phyloP scores from a whole-genome alignment of 106 monocot genomes.

The Cymbidium sinense region DNA sequence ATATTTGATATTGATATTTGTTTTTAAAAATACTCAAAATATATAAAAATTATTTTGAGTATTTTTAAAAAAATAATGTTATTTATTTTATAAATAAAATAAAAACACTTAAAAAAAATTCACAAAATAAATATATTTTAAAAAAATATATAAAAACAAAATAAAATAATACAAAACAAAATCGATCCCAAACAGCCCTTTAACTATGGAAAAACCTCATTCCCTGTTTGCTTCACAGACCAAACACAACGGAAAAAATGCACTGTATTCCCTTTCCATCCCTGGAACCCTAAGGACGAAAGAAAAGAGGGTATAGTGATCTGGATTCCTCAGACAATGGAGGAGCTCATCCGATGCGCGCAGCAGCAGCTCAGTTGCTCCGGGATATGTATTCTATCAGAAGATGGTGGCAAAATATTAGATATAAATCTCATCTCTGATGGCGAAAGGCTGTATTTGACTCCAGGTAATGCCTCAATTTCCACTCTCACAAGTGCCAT shows the following conservation, averaged over 20 bases:
- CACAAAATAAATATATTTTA: no score
- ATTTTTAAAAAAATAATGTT: no score
- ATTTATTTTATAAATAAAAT: no score
- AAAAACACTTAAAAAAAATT: no score
- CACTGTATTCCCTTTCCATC: slow-evolving; percentile 81
- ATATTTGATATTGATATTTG: no score
- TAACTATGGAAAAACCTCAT: no score
- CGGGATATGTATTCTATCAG: slow-evolving; percentile 43
- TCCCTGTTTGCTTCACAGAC: slow-evolving; percentile 17
- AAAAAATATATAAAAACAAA: no score
- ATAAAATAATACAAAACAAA: no score
- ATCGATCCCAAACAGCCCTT: no score
- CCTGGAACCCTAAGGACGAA: slow-evolving; percentile 44
- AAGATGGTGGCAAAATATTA: slow-evolving; percentile 63
- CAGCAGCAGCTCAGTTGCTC: slow-evolving; percentile 38
- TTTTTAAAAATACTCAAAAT: no score
- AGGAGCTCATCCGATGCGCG: slow-evolving; percentile 51
- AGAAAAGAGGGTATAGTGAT: slow-evolving; percentile 68
- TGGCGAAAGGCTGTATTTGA: slow-evolving; percentile 58
- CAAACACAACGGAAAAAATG: slow-evolving; percentile 48
- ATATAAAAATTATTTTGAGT: no score
- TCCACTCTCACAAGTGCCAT: neutral
- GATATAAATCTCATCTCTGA: slow-evolving; percentile 60
- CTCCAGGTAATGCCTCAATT: neutral
- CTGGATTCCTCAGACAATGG: slow-evolving; percentile 63